Conservation (phyloP, 2,329 filamentous ascomycete genomes). For the Ophidiomyces ophidiicola region DNA sequence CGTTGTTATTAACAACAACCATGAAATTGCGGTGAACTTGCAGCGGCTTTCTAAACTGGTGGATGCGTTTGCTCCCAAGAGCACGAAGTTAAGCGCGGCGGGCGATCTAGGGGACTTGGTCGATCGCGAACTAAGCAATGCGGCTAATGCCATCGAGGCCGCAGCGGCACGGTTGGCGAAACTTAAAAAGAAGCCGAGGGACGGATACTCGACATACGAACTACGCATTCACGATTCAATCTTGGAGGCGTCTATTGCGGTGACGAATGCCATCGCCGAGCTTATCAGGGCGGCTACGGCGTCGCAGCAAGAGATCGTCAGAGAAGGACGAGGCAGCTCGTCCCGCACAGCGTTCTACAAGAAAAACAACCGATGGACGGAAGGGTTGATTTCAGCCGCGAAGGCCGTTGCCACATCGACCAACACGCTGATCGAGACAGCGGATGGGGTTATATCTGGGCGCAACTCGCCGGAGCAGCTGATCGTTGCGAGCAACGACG, state of each 20-base stretch:
- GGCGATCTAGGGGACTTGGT: conserved; percentile 90
- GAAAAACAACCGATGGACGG: conserved; percentile 99
- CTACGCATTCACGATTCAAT: conserved; percentile 93
- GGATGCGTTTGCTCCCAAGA: conserved; percentile 80
- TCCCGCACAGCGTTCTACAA: conserved; percentile 95
- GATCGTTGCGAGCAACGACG: conserved; percentile 94
- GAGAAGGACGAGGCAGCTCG: conserved; percentile 75
- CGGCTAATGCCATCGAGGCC: conserved; percentile 87
- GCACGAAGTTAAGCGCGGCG: conserved; percentile 61
- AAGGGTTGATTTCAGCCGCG: conserved; percentile 90
- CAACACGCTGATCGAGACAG: conserved; percentile 94
- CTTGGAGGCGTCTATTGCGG: conserved; percentile 78
- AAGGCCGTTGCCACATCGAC: conserved; percentile 92
- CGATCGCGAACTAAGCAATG: conserved; percentile 80
- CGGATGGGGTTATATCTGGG: conserved; percentile 82
- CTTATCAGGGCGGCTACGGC: conserved; percentile 89
- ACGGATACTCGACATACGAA: conserved; percentile 91
- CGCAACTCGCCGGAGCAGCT: conserved; percentile 93
- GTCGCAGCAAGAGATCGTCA: conserved; percentile 92
- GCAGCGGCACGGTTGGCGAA: conserved; percentile 81
- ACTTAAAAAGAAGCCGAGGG: conserved; percentile 89
- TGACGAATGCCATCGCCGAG: conserved; percentile 85
- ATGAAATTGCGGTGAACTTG: conserved; percentile 86
- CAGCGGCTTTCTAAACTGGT: conserved; percentile 89
- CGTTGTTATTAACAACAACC: conserved; percentile 93